Conservation (phyloP, 345 rosid species). For the Xanthoceras sorbifolium region DNA sequence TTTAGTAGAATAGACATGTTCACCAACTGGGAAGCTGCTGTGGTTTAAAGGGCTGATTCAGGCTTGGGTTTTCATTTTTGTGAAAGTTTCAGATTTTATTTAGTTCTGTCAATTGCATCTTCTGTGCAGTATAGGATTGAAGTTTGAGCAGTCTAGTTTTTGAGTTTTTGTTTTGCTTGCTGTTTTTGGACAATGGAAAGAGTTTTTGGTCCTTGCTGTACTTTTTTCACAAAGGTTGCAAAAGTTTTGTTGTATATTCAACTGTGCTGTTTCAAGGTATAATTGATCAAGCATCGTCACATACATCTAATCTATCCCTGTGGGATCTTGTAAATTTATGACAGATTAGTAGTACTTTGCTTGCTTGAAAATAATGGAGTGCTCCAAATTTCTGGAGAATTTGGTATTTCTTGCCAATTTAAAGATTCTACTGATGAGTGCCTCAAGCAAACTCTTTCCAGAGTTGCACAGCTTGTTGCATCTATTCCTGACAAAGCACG, state of each 20-base stretch:
- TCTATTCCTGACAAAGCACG: slow-evolving; percentile 94
- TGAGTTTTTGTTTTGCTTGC: background rate
- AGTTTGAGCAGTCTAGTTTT: background rate
- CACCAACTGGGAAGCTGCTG: background rate
- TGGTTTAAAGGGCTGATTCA: background rate
- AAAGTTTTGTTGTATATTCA: slow-evolving; percentile 1
- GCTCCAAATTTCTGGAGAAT: slow-evolving; percentile 57
- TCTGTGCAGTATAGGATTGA: background rate
- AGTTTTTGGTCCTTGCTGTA: background rate
- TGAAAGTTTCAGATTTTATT: background rate
- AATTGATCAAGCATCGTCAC: background rate
- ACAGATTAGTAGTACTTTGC: slow-evolving; percentile 76
- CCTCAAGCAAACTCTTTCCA: slow-evolving; percentile 46
- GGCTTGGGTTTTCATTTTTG: background rate
- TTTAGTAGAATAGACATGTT: background rate
- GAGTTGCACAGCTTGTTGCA: slow-evolving; percentile 71
- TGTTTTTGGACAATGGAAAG: background rate
- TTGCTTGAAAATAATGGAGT: slow-evolving; percentile 83
- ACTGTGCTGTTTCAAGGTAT: slow-evolving; percentile 10
- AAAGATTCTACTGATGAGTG: slow-evolving; percentile 33
- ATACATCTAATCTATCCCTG: slow-evolving; percentile 1
- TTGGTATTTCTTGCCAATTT: slow-evolving; percentile 34
- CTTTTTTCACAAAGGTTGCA: background rate
- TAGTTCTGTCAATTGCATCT: background rate
- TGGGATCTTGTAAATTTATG: slow-evolving; percentile 21